Evolutionary conservation across 805 yeast species (phyloP).

Genomic region (Alloascoidea hylecoeti): DNA sequence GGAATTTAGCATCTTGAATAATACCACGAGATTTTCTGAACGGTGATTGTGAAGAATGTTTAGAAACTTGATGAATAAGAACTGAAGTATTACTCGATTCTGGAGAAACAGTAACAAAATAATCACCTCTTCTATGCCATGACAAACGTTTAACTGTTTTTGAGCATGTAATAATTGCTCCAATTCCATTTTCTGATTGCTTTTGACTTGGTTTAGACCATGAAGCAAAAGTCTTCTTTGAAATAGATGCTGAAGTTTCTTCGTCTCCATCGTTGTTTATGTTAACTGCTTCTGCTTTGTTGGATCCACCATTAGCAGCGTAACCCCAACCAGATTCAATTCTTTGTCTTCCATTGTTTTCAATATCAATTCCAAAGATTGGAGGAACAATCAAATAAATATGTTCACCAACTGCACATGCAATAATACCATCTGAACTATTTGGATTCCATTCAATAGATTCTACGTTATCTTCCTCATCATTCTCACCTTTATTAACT

Average conservation of each 20-base stretch:
- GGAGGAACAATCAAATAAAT: slow-evolving; percentile 80
- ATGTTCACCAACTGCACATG: slow-evolving; percentile 72
- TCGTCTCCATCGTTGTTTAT: slow-evolving; percentile 19
- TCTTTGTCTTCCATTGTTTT: slow-evolving; percentile 62
- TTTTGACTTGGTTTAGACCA: slow-evolving; percentile 73
- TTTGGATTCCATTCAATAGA: slow-evolving; percentile 86
- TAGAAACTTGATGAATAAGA: slow-evolving; percentile 85
- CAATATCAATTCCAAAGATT: slow-evolving; percentile 76
- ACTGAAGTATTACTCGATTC: slow-evolving; percentile 82
- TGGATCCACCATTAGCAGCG: slow-evolving; percentile 25
- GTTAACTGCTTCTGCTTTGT: slow-evolving; percentile 14
- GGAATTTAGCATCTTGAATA: slow-evolving; percentile 92
- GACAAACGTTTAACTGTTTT: slow-evolving; percentile 65
- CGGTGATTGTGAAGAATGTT: slow-evolving; percentile 92
- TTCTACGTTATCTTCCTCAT: slow-evolving; percentile 66
- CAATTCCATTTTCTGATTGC: slow-evolving; percentile 49
- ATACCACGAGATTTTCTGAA: slow-evolving; percentile 88
- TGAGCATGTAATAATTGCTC: slow-evolving; percentile 52
- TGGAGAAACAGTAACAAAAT: slow-evolving; percentile 93
- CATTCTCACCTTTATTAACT: slow-evolving; percentile 17
- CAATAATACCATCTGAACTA: slow-evolving; percentile 57
- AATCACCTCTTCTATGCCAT: slow-evolving; percentile 98
- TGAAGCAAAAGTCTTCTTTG: slow-evolving; percentile 31
- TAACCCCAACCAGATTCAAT: slow-evolving; percentile 90
- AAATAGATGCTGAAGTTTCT: slow-evolving; percentile 16